phyloP scores from a whole-genome alignment of 192 early-diverging fungal species.

The Spinellus fusiger region DNA sequence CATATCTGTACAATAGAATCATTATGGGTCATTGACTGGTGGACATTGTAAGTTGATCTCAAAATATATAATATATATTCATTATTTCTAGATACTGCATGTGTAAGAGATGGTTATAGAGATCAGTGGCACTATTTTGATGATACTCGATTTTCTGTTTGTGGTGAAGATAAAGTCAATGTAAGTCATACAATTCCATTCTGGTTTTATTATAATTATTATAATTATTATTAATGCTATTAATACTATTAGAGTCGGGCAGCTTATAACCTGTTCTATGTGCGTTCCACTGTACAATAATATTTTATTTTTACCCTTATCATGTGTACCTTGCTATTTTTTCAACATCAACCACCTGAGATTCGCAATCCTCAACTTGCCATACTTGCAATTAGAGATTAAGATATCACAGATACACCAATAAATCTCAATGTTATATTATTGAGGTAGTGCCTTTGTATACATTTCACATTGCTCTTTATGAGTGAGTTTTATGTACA shows the following conservation, averaged over 20 bases:
- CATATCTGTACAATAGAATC: constrained; percentile 42
- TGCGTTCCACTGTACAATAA: constrained; percentile 29
- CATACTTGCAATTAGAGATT: too few relatives aligned
- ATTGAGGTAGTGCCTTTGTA: too few relatives aligned
- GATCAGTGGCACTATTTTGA: constrained; percentile 84
- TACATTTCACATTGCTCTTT: too few relatives aligned
- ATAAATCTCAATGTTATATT: too few relatives aligned
- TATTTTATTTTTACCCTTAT: too few relatives aligned
- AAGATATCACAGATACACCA: too few relatives aligned
- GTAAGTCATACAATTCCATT: constrained; percentile 36
- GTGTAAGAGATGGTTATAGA: constrained; percentile 55
- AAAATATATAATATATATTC: constrained; percentile 2
- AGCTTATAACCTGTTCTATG: constrained; percentile 62
- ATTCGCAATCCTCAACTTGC: too few relatives aligned
- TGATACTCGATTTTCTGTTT: constrained; percentile 66
- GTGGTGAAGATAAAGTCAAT: constrained; percentile 46
- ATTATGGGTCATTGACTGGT: constrained; percentile 68
- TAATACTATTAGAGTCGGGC: constrained; percentile 38
- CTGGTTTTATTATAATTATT: neutral
- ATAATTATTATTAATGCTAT: neutral
- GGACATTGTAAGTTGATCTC: constrained; percentile 56
- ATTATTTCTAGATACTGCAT: constrained; percentile 46
- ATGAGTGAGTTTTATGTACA: too few relatives aligned
- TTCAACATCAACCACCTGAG: too few relatives aligned
- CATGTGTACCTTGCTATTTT: too few relatives aligned